A percentile compares a stretch with the other conserved stretches of the same genome.
These are phyloP conservation scores for Eucalyptus globulus DNA, from an alignment of 345 rosid species.

Conservation along the genomic window DNA sequence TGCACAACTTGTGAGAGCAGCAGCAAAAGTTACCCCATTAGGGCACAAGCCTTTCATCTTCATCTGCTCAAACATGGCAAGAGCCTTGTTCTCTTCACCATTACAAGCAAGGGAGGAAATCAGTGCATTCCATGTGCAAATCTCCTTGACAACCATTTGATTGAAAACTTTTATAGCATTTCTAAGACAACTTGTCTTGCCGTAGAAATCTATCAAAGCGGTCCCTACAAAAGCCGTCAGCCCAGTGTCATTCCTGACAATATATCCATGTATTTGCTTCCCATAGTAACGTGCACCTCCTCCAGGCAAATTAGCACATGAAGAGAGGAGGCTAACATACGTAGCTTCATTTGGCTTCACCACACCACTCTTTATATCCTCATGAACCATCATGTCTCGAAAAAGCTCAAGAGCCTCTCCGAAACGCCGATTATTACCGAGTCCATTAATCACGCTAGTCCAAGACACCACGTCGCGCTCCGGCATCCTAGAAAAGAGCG, in stretches of 20 bases:
- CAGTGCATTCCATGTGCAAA: slow-evolving; percentile 72
- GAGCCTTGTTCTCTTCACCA: slow-evolving; percentile 31
- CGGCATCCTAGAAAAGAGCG: slow-evolving; percentile 32
- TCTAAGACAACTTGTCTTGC: slow-evolving; percentile 34
- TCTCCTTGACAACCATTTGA: slow-evolving; percentile 10
- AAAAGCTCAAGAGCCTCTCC: slow-evolving; percentile 27
- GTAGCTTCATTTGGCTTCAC: slow-evolving; percentile 63
- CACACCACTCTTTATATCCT: not conserved
- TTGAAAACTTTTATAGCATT: slow-evolving; percentile 22
- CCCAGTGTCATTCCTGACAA: slow-evolving; percentile 17
- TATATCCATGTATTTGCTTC: slow-evolving; percentile 54
- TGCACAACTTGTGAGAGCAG: slow-evolving; percentile 61
- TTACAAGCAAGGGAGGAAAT: slow-evolving; percentile 42
- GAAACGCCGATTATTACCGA: slow-evolving; percentile 23
- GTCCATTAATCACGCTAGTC: slow-evolving; percentile 66
- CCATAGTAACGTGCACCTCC: slow-evolving; percentile 29
- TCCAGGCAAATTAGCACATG: slow-evolving; percentile 43
- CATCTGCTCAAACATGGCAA: slow-evolving; percentile 53
- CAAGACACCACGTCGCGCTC: slow-evolving; percentile 55
- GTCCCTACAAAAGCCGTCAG: slow-evolving; percentile 34
- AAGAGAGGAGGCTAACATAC: slow-evolving; percentile 39
- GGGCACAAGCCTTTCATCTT: slow-evolving; percentile 12
- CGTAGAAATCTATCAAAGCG: slow-evolving; percentile 54
- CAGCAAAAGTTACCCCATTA: slow-evolving; percentile 50
- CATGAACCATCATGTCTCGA: slow-evolving; percentile 25